Evolutionary conservation across 176 grass and related monocot species (phyloP).

Genomic region (Microstegium vimineum): DNA sequence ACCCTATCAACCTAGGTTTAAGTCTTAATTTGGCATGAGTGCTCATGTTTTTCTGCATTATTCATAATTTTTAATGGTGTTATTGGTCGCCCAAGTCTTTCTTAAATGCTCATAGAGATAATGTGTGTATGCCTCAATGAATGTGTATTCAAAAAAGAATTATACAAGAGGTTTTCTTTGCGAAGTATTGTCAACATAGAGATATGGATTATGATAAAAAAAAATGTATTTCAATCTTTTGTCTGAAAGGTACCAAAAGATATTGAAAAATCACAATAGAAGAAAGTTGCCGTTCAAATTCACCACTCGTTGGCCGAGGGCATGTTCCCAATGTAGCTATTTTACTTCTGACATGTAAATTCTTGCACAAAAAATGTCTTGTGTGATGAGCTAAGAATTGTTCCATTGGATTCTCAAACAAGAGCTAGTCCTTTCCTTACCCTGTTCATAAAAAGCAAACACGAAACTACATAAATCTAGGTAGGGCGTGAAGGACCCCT

Average conservation of each 20-base stretch:
- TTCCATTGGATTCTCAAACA: not conserved
- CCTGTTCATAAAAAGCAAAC: slow-evolving; percentile 2
- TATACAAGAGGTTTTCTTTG: not conserved
- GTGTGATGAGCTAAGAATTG: not conserved
- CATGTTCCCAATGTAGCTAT: not conserved
- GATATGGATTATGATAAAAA: not conserved
- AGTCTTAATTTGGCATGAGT: not conserved
- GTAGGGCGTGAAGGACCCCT: not conserved
- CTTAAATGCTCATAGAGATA: too few species aligned
- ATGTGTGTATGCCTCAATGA: too few species aligned
- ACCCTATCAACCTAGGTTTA: not conserved
- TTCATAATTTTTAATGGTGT: not conserved
- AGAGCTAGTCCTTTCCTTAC: not conserved
- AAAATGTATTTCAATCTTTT: not conserved
- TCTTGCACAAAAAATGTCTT: not conserved
- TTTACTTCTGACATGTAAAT: not conserved
- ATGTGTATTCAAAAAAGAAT: not conserved
- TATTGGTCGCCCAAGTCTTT: not conserved
- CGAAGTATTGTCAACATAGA: not conserved
- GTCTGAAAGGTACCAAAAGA: not conserved
- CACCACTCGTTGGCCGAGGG: not conserved
- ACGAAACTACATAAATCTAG: not conserved
- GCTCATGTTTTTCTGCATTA: too few species aligned
- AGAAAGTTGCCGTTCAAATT: not conserved
- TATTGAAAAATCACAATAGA: not conserved